These are phyloP conservation scores for Phallus indusiatus DNA, from an alignment of 768 basidiomycete species.

Conservation along the genomic window DNA sequence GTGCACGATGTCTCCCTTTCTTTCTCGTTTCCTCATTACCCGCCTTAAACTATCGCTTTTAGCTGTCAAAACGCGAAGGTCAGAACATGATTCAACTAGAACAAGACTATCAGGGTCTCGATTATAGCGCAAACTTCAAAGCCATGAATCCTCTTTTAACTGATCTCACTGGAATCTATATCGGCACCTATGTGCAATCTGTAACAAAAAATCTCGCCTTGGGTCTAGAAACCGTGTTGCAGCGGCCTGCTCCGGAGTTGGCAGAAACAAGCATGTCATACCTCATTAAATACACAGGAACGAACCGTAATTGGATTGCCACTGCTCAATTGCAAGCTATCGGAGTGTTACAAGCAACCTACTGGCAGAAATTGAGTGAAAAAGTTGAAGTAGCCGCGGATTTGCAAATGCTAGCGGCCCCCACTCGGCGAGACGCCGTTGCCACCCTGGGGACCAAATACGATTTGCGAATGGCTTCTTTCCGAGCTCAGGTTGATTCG, in stretches of 20 bases:
- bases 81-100: conserved; percentile 92
- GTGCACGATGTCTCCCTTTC: conserved; percentile 13
- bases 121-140: conserved; percentile 80
- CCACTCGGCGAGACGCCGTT: conserved; percentile 77
- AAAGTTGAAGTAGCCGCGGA: conserved; percentile 98
- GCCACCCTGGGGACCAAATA: conserved; percentile 95
- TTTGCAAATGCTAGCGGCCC: conserved; percentile 70
- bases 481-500: conserved; percentile 91
- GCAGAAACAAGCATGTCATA: conserved; percentile 67
- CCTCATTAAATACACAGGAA: conserved; percentile 67
- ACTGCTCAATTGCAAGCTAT: conserved; percentile 79
- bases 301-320: conserved; percentile 81
- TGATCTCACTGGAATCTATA: conserved; percentile 85
- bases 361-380: conserved; percentile 93
- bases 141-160: conserved; percentile 84
- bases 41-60: conserved; percentile 14
- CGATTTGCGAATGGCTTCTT: conserved; percentile 87
- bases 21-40: background rate
- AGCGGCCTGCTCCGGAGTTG: conserved; percentile 64
- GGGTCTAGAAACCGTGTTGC: conserved; percentile 78
- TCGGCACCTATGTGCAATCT: conserved; percentile 89
- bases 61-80: conserved; percentile 69
- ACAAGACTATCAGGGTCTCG: conserved; percentile 85
- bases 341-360: conserved; percentile 82
- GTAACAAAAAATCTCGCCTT: conserved; percentile 82